Evolutionary conservation across 257 asterid species (phyloP).

Genomic region (Jacaranda mimosifolia): DNA sequence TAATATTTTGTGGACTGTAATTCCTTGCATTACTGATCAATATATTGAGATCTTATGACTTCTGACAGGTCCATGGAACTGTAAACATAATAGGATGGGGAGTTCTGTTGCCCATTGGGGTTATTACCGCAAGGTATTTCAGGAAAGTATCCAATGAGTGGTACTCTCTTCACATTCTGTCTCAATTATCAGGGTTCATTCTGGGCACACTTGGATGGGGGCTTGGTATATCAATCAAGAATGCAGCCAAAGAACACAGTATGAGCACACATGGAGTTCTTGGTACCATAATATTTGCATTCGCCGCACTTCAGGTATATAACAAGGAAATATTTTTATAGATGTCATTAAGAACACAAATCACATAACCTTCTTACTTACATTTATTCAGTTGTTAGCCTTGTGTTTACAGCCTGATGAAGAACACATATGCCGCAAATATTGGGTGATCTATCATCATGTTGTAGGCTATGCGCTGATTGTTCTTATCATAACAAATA

Average conservation of each 20-base stretch:
- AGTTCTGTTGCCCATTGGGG: conserved; percentile 48
- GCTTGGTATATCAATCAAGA: conserved; percentile 44
- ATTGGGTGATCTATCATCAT: conserved; percentile 51
- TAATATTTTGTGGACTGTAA: background rate
- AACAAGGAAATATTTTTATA: background rate
- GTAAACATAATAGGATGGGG: conserved; percentile 64
- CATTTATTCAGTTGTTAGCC: conserved; percentile 48
- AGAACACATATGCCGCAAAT: conserved; percentile 35
- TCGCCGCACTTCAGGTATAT: conserved; percentile 48
- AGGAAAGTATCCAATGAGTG: conserved; percentile 42
- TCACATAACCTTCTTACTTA: conserved; percentile 10
- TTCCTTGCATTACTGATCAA: background rate
- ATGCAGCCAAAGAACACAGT: conserved; percentile 29
- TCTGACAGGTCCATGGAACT: conserved; percentile 49
- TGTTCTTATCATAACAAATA: conserved; percentile 42
- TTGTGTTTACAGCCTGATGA: conserved; percentile 43
- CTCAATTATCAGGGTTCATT: conserved; percentile 49
- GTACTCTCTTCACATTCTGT: conserved; percentile 48
- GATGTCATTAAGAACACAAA: background rate
- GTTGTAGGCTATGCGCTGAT: conserved; percentile 50
- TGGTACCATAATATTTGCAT: conserved; percentile 50
- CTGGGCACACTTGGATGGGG: conserved; percentile 66
- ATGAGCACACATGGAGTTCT: conserved; percentile 55
- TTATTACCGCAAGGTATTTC: conserved; percentile 49
- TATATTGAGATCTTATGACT: background rate